Evolutionary conservation across 306 rosid species (phyloP), one percentile per base, ranked within the genome.

Genomic region (Cicer chorassanicum): DNA sequence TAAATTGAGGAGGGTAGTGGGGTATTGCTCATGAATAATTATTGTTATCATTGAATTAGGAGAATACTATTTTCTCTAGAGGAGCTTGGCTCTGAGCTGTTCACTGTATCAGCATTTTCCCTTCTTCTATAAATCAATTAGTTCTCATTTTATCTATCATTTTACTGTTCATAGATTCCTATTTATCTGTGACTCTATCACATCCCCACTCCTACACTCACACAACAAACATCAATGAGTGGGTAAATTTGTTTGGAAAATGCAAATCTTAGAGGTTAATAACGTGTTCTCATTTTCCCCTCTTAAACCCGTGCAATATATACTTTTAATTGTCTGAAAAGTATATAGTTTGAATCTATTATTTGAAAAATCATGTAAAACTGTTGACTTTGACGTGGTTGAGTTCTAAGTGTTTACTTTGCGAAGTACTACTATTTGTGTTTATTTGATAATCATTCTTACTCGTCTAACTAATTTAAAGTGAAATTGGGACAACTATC

Each of bases 391-490:
- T 62, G 69, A 21, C 71, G 16, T 45, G 44, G 75, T 46, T 73
- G 42, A 51, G 53, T 53, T 65, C 51, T n/a, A 49, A 54, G 44
- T 63, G 39, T 67, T 41, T 36, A 53, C 73, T 66, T 44, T 7
- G 4, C 9, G 60, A 66, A 15, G 56, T 65, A 72, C 29, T 21
- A 55, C 70, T 34, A 12, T 74, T 19, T 71, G 40, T 60, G 42
- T 72, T 71, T 60, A 9, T 78, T 51, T 70, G 70, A 42, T 50
- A 36, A 42, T 45, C 21, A 21, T 9, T 75, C 72, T 59, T 72
- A 72, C 54, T 53, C 71, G 24, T 24, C 73, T 61, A 40, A 65
- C 66, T 48, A 44, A 15, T 81, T 60, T 56, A 54, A 78, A 78
- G 24, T 19, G 53, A 55, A 68, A 16, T 39, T 54, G 72, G 64